Base-by-base conservation (phyloP, 2,329 filamentous ascomycete genomes). In the Didymella glomerata region DNA sequence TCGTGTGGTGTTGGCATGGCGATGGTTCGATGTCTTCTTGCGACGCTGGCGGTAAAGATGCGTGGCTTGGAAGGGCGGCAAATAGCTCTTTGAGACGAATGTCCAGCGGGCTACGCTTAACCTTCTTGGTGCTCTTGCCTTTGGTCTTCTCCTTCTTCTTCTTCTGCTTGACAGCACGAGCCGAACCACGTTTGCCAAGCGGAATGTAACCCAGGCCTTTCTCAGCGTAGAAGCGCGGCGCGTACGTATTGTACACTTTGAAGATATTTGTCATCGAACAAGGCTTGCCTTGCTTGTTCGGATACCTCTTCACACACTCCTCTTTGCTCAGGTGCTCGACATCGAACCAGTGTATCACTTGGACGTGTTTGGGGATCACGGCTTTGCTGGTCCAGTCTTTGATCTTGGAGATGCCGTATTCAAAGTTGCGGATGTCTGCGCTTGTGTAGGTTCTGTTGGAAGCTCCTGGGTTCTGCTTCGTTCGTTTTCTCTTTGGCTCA, bases 151-250 rank as follows among this genome's bases (percentile, higher is more conserved):
- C n/a, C 2, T 14, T 9, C 24, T 44, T 2, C 7, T n/a, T 22
- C 22, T 44, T 8, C 7, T 9, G 14, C 28, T n/a, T 14, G 44
- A 20, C 16, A 41, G 20, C 27, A 22, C 27, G 36, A n/a, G 20
- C 22, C 16, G 9, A n/a, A 13, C 6, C 24, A 7, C 53, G 45
- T 11, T 45, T 34, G 11, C 45, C 28, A 22, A 27, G 25, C 24
- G 53, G 53, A 11, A 55, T 18, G 34, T 20, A 55, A n/a, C 8
- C 22, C 2, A 49, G 1, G 3, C 32, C 53, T 18, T 49, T 49
- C 46, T 55, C 53, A 3, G 36, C 38, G 30, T 55, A 55, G 10
- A 55, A 49, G 2, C 28, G 20, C n/a, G 53, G 53, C 16, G 46
- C 53, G 4, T 45, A 38, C 2, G 2, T 55, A 16, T 38, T 55